Evolutionary conservation across 2,329 filamentous ascomycete genomes (phyloP).

Genomic region (Ascochyta viciae-villosae): DNA sequence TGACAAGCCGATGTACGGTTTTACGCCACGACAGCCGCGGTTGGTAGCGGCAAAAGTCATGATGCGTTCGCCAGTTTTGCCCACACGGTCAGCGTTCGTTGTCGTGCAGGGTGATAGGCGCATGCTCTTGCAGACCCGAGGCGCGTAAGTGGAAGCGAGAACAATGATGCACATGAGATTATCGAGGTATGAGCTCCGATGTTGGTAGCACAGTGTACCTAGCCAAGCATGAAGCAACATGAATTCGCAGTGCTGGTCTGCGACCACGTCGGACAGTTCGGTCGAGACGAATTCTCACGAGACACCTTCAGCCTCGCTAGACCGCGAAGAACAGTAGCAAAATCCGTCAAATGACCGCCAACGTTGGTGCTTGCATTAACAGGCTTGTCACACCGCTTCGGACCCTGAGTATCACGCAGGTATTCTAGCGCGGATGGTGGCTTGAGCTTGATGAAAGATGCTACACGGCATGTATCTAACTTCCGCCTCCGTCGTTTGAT

Average conservation of each 20-base stretch:
- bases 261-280: slow-evolving; percentile 1
- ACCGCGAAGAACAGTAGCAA: not conserved
- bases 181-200: not conserved
- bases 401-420: slow-evolving; percentile 26
- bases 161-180: not conserved
- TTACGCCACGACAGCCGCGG: slow-evolving; percentile 6
- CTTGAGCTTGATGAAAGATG: slow-evolving; percentile 15
- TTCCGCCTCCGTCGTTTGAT: not conserved
- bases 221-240: not conserved
- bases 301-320: slow-evolving; percentile 20
- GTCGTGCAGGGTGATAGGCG: not conserved
- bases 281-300: slow-evolving; percentile 34
- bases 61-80: not conserved
- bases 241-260: not conserved
- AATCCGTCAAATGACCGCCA: not conserved
- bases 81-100: slow-evolving; percentile 2
- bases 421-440: slow-evolving; percentile 16
- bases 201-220: not conserved
- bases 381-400: slow-evolving; percentile 36
- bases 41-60: slow-evolving; percentile 9
- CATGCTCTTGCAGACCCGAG: not conserved
- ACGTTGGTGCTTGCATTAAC: slow-evolving; percentile 1
- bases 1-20: slow-evolving; percentile 8
- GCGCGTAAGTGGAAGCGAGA: not conserved
- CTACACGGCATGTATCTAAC: not conserved